Evolutionary conservation across 1,284 basidiomycete species (phyloP).

Genomic region (Microbotryum lychnidis-dioicae): DNA sequence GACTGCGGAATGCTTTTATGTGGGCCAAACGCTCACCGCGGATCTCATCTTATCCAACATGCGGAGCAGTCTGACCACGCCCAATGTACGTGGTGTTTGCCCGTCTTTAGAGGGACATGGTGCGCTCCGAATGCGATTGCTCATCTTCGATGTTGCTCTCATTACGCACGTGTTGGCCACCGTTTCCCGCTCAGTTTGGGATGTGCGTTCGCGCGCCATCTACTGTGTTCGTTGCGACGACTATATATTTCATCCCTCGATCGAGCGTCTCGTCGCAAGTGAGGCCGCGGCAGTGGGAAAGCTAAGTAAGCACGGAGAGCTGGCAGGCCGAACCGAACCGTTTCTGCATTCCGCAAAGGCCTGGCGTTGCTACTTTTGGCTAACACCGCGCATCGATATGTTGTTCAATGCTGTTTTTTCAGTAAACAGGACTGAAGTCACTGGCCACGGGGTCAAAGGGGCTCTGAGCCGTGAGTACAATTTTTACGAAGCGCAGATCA

Average conservation of each 20-base stretch:
- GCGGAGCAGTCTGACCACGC: not conserved
- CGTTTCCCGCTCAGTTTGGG: slow-evolving; percentile 10
- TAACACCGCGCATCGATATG: not conserved
- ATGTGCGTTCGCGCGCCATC: slow-evolving; percentile 6
- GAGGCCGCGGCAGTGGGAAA: not conserved
- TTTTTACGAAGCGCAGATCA: not conserved
- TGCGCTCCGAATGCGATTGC: not conserved
- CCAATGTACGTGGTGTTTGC: slow-evolving; percentile 2
- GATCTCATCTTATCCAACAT: slow-evolving; percentile 6
- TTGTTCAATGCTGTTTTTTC: not conserved
- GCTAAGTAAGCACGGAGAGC: not conserved
- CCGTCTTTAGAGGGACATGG: not conserved
- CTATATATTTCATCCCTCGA: slow-evolving; percentile 6
- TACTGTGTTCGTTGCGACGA: slow-evolving; percentile 14
- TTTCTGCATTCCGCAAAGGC: not conserved
- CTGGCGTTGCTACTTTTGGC: not conserved
- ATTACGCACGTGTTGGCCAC: no score
- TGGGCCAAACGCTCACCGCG: not conserved
- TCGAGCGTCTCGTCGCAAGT: slow-evolving; percentile 7
- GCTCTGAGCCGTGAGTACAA: not conserved
- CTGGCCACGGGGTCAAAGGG: slow-evolving; percentile 6
- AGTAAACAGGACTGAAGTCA: not conserved
- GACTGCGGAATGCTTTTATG: slow-evolving; percentile 6
- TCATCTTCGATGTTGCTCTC: not conserved
- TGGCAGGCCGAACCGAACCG: not conserved